Conservation (phyloP, 768 basidiomycete genomes). For the Mycena sanguinolenta region DNA sequence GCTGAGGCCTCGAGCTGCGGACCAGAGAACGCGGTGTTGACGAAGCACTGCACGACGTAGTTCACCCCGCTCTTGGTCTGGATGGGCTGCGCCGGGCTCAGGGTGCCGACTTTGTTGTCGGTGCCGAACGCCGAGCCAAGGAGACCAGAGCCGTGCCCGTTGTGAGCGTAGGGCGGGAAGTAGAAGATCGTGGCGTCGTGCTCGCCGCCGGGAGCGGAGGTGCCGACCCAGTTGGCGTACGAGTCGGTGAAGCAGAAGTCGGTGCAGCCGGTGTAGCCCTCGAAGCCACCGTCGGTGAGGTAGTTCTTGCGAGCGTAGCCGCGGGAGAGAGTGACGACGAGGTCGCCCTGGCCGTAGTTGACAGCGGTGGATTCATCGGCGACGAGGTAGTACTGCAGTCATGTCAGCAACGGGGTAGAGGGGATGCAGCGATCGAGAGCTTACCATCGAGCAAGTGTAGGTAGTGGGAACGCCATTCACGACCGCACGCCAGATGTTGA, state of each 20-base stretch:
- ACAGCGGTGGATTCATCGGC: conserved; percentile 60
- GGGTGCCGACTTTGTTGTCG: conserved; percentile 55
- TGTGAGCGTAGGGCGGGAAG: conserved; percentile 55
- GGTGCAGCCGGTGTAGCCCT: conserved; percentile 52
- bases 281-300: conserved; percentile 59
- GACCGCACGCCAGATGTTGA: conserved; percentile 68
- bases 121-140: conserved; percentile 58
- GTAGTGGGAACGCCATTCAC: conserved; percentile 61
- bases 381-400: conserved; percentile 56
- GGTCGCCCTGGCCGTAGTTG: conserved; percentile 61
- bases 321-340: conserved; percentile 61
- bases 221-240: conserved; percentile 56
- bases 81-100: conserved; percentile 49
- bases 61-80: conserved; percentile 51
- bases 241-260: conserved; percentile 58
- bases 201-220: conserved; percentile 49
- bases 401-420: neutral
- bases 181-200: conserved; percentile 61
- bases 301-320: conserved; percentile 58
- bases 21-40: conserved; percentile 54
- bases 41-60: conserved; percentile 60
- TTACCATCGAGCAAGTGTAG: conserved; percentile 64
- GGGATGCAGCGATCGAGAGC: conserved; percentile 24
- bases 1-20: conserved; percentile 48
- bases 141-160: conserved; percentile 54